Evolutionary conservation across 306 rosid genomes (phyloP).

Genomic region (Astragalus glycyphyllos): DNA sequence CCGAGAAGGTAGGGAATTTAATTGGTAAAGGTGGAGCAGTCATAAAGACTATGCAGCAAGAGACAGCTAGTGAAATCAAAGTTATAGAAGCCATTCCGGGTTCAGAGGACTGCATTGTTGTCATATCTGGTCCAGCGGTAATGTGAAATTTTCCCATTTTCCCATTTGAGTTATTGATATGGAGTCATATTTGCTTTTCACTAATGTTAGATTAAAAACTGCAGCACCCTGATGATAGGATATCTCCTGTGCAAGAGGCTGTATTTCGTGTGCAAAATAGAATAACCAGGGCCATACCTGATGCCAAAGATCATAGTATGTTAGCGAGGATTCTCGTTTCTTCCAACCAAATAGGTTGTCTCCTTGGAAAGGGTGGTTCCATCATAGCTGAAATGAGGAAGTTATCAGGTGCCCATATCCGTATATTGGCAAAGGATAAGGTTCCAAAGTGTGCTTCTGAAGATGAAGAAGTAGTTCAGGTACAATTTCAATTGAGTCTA

Average conservation of each 20-base stretch:
- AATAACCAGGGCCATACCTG: constrained; percentile 75
- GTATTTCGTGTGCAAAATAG: constrained; percentile 84
- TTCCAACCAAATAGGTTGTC: constrained; percentile 89
- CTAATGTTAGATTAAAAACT: constrained; percentile 48
- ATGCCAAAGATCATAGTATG: constrained; percentile 66
- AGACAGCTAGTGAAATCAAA: constrained; percentile 87
- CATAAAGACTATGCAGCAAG: constrained; percentile 72
- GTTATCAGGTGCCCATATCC: constrained; percentile 86
- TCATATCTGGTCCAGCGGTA: constrained; percentile 92
- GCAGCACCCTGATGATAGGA: constrained; percentile 96
- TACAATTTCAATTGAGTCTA: constrained; percentile 38
- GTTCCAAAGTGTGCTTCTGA: constrained; percentile 83
- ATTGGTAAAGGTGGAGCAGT: constrained; percentile 93
- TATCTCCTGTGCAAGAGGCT: constrained; percentile 96
- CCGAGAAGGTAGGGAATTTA: constrained; percentile 81
- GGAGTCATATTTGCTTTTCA: constrained; percentile 26
- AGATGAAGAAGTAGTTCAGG: constrained; percentile 95
- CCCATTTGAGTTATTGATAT: constrained; percentile 30
- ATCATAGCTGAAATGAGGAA: constrained; percentile 95
- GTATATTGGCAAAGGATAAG: constrained; percentile 84
- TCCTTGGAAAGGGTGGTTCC: constrained; percentile 94
- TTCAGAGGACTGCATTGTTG: constrained; percentile 74
- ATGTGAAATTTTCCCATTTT: constrained; percentile 41
- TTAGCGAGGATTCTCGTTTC: constrained; percentile 86
- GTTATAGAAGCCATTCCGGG: constrained; percentile 67